These are phyloP conservation scores for Colletotrichum euphorbiae DNA, from an alignment of 2,329 filamentous ascomycete species.

Conservation along the genomic window DNA sequence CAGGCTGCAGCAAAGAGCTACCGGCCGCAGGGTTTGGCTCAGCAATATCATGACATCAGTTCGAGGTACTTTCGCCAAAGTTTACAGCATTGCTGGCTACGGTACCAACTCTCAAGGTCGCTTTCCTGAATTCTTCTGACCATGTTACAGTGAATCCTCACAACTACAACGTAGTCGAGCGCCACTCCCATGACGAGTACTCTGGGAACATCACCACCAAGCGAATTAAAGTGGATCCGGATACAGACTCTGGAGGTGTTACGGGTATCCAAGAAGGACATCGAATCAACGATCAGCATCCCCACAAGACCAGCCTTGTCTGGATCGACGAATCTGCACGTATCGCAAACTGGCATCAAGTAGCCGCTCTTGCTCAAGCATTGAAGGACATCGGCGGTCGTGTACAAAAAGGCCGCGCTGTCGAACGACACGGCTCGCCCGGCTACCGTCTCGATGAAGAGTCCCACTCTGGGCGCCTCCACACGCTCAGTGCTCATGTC, in stretches of 20 bases:
- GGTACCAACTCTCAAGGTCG: conserved; percentile 6
- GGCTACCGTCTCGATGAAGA: conserved; percentile 6
- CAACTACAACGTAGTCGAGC: conserved; percentile 22
- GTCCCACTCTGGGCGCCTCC: not conserved
- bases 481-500: conserved; percentile 2
- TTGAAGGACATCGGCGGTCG: conserved; percentile 10
- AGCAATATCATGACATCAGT: conserved; percentile 39
- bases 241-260: not conserved
- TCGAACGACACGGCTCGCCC: conserved; percentile 6
- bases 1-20: not conserved
- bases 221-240: conserved; percentile 22
- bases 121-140: conserved; percentile 6
- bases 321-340: conserved; percentile 38
- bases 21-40: conserved; percentile 22
- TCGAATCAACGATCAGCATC: not conserved
- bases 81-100: conserved; percentile 36
- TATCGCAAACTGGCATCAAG: conserved; percentile 32
- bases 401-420: conserved; percentile 7
- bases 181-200: conserved; percentile 12
- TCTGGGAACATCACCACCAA: conserved; percentile 23
- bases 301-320: conserved; percentile 14
- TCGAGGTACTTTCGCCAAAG: conserved; percentile 34
- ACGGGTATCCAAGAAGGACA: not conserved
- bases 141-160: conserved; percentile 21
- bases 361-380: conserved; percentile 24